A percentile compares a stretch with the other conserved stretches of the same genome.
These are phyloP conservation scores for Neltuma alba DNA, from an alignment of 306 rosid species.

Conservation along the genomic window DNA sequence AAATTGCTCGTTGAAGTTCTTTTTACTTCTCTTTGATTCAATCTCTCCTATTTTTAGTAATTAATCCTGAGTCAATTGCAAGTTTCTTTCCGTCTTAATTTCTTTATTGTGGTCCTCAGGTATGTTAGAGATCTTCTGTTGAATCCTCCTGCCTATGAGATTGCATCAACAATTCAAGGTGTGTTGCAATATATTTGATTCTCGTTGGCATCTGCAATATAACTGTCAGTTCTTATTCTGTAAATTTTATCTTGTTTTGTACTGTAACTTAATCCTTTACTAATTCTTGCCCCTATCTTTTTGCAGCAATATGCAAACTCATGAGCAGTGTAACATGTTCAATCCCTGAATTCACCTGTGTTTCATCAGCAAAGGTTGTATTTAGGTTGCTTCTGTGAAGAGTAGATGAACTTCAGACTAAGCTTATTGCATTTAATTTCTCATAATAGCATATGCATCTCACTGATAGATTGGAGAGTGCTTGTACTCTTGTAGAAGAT, in stretches of 20 bases:
- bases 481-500: background rate
- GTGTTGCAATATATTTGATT: slow-evolving; percentile 30
- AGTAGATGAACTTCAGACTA: slow-evolving; percentile 17
- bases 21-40: slow-evolving; percentile 8
- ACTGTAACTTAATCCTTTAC: slow-evolving; percentile 14
- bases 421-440: slow-evolving; percentile 21
- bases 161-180: slow-evolving; percentile 91
- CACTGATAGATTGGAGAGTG: background rate
- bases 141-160: slow-evolving; percentile 91
- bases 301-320: slow-evolving; percentile 84
- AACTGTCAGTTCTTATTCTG: background rate
- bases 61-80: slow-evolving; percentile 3
- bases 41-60: background rate
- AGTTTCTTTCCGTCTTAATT: slow-evolving; percentile 16
- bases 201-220: slow-evolving; percentile 21
- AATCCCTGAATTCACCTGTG: slow-evolving; percentile 93
- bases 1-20: slow-evolving; percentile 4
- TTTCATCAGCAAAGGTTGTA: slow-evolving; percentile 93
- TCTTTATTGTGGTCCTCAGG: slow-evolving; percentile 50
- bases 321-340: slow-evolving; percentile 79
- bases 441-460: background rate
- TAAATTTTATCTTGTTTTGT: slow-evolving; percentile 22
- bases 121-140: slow-evolving; percentile 86
- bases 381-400: slow-evolving; percentile 33
- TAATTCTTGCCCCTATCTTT: slow-evolving; percentile 35